Conservation (phyloP, 2,329 filamentous ascomycete species). For the Lachnellula arida region DNA sequence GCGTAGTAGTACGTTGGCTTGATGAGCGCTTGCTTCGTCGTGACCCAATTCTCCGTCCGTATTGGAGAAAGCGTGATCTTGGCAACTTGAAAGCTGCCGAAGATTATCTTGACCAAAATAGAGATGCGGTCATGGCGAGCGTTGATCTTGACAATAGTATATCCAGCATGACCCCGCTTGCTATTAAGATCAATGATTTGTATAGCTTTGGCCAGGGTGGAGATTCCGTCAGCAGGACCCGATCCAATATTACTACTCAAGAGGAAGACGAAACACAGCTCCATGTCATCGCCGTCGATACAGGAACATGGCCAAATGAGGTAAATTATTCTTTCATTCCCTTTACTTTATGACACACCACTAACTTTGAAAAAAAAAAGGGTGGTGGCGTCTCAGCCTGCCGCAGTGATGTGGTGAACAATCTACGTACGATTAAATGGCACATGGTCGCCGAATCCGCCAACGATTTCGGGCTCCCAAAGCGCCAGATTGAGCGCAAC, state of each 20-base stretch:
- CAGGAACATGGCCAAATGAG: slow-evolving; percentile 10
- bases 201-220: slow-evolving; percentile 34
- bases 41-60: slow-evolving; percentile 36
- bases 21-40: slow-evolving; percentile 40
- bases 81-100: slow-evolving; percentile 36
- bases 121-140: slow-evolving; percentile 28
- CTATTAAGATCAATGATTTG: slow-evolving; percentile 33
- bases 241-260: slow-evolving; percentile 26
- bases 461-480: slow-evolving; percentile 46
- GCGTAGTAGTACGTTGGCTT: slow-evolving; percentile 42
- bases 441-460: slow-evolving; percentile 49
- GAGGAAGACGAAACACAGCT: slow-evolving; percentile 26
- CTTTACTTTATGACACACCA: not conserved
- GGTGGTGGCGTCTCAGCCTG: slow-evolving; percentile 34
- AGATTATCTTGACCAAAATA: slow-evolving; percentile 35
- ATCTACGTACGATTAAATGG: slow-evolving; percentile 43
- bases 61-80: slow-evolving; percentile 36
- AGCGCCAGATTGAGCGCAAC: slow-evolving; percentile 45
- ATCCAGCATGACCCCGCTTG: slow-evolving; percentile 27
- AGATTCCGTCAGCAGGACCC: slow-evolving; percentile 32
- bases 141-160: slow-evolving; percentile 30
- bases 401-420: slow-evolving; percentile 46
- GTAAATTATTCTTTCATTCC: not conserved
- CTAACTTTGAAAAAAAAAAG: not conserved
- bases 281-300: slow-evolving; percentile 38